These are phyloP conservation scores for Saturnispora saitoi DNA, from an alignment of 805 yeast species.

Conservation along the genomic window DNA sequence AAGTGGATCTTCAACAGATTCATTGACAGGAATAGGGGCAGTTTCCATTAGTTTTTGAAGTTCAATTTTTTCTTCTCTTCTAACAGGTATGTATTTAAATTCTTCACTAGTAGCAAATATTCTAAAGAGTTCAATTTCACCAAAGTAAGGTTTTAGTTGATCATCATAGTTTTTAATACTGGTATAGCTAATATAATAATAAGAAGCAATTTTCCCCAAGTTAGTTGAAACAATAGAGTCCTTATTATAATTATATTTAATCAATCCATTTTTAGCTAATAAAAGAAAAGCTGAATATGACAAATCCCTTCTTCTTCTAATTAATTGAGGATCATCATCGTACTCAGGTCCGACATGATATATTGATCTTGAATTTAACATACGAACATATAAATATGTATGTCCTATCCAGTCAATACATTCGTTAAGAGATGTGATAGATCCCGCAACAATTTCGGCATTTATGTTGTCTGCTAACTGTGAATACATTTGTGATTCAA, in stretches of 20 bases:
- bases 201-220: constrained; percentile 76
- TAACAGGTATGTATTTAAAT: constrained; percentile 71
- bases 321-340: constrained; percentile 40
- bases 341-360: constrained; percentile 71
- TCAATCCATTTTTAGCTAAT: constrained; percentile 48
- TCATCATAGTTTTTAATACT: constrained; percentile 63
- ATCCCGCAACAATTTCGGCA: constrained; percentile 79
- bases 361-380: constrained; percentile 60
- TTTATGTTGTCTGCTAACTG: constrained; percentile 67
- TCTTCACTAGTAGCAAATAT: constrained; percentile 79
- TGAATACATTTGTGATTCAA: constrained; percentile 77
- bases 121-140: constrained; percentile 66
- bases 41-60: constrained; percentile 56
- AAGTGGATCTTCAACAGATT: constrained; percentile 54
- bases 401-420: constrained; percentile 76
- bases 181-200: constrained; percentile 69
- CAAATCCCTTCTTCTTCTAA: constrained; percentile 53
- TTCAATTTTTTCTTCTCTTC: constrained; percentile 80
- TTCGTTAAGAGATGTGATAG: constrained; percentile 48
- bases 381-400: constrained; percentile 72
- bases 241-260: constrained; percentile 44
- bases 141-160: constrained; percentile 53
- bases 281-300: constrained; percentile 66
- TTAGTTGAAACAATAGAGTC: constrained; percentile 53
- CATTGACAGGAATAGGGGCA: constrained; percentile 84